Base-by-base conservation (phyloP, 345 rosid genomes). In the Firmiana major region DNA sequence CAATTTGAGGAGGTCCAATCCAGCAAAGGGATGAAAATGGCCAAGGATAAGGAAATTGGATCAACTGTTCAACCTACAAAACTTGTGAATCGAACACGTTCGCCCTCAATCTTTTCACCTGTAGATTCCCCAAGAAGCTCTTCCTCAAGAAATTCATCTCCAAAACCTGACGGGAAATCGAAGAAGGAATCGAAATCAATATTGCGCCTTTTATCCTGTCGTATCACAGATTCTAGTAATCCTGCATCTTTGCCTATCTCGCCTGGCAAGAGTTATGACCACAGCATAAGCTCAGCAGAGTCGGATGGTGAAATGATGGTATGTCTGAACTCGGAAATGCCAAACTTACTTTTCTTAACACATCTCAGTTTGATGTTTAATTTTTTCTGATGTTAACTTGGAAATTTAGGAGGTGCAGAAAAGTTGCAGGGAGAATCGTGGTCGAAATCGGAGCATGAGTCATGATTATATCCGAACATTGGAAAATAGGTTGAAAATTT, bases 251-350 rank as follows among this genome's bases (percentile, higher is more conserved):
- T 77, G 76, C 88, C 89, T 19, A 26, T 57, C 45, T 82, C 88
- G 26, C 85, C 88, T 1, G 60, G 13, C 36, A 60, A 63, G 51
- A 75, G 21, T 51, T 78, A 38, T 28, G 86, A 84, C 42, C 75
- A 28, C 80, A 77, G 79, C 79, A 74, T 83, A 68, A 79, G 80
- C 80, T 83, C 86, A n/a, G 76, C 73, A 73, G 88, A 83, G 48
- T 85, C 90, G 5, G 89, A 84, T 21, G 81, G 73, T 49, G 89
- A 85, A 76, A 75, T 13, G 64, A 62, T 43, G 40, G 86, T 86
- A 76, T 16, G 83, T 62, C 53, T 1, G 34, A 43, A 66, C 45
- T 16, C 72, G 13, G 11, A 28, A 26, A 49, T 67, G 46, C 53
- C 0, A 43, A 45, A 22, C 2, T 34, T 24, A 43, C 16, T 62